Percentiles rank a stretch among this genome's conserved stretches.
These are phyloP conservation scores for Sporothrix luriei DNA, from an alignment of 2,329 filamentous ascomycete species.

Conservation along the genomic window DNA sequence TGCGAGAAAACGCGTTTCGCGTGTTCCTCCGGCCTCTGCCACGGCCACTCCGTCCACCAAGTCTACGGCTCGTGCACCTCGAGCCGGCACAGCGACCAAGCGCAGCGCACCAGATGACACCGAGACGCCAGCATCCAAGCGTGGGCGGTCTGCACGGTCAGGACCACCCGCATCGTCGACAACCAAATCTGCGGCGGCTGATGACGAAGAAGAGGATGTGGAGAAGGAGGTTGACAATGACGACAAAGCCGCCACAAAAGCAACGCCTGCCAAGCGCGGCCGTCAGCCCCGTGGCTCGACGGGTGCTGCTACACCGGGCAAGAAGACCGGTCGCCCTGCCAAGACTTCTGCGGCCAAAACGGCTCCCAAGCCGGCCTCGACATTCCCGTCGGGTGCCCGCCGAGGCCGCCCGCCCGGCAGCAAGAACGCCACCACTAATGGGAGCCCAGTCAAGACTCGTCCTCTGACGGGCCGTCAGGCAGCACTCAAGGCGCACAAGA, in stretches of 20 bases:
- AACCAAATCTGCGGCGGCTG: neutral
- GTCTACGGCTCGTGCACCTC: conserved; percentile 23
- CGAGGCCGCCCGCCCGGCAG: conserved; percentile 29
- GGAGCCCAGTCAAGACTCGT: neutral
- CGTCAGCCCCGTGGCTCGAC: conserved; percentile 5
- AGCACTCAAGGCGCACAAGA: conserved; percentile 27
- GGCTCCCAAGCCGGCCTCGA: conserved; percentile 8
- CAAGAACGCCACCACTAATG: neutral
- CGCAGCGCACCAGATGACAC: conserved; percentile 38
- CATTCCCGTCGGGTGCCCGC: conserved; percentile 20
- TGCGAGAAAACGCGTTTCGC: neutral
- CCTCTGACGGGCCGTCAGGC: conserved; percentile 30
- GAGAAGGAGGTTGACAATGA: neutral
- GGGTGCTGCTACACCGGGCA: neutral
- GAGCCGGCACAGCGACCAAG: conserved; percentile 34
- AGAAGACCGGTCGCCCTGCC: conserved; percentile 17
- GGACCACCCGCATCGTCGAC: neutral
- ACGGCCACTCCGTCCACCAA: neutral
- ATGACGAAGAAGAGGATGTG: neutral
- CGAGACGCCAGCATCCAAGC: conserved; percentile 29
- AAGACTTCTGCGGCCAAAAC: neutral
- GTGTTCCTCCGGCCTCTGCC: neutral
- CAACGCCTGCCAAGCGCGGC: conserved; percentile 17
- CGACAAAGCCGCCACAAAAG: neutral
- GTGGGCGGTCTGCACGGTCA: conserved; percentile 31